A percentile compares a stretch with the other conserved stretches of the same genome.
These are phyloP conservation scores for Apiospora phragmitis DNA, from an alignment of 2,329 filamentous ascomycete genomes.

Conservation along the genomic window DNA sequence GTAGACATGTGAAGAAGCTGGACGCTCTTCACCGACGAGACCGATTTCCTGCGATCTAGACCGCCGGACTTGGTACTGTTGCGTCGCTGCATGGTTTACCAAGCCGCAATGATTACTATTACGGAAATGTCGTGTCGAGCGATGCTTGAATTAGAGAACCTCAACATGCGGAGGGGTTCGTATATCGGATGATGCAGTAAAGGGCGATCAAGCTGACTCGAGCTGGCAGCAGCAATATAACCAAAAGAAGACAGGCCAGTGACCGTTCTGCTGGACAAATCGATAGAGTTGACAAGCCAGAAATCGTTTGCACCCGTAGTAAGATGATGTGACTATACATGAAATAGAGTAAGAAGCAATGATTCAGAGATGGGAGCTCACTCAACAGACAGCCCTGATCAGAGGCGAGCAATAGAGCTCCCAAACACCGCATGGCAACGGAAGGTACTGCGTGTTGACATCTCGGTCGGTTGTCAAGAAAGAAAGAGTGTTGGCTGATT, in stretches of 20 bases:
- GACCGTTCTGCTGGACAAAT: background rate
- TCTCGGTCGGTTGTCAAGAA: background rate
- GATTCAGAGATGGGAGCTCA: background rate
- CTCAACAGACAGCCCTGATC: background rate
- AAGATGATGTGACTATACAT: conserved; percentile 4
- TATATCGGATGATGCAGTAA: background rate
- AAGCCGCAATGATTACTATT: background rate
- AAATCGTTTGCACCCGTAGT: background rate
- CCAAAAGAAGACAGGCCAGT: background rate
- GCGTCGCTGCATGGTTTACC: conserved; percentile 46
- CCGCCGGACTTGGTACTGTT: conserved; percentile 48
- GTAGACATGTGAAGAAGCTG: conserved; percentile 51
- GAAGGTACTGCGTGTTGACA: background rate
- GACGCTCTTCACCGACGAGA: conserved; percentile 47
- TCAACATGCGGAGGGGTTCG: background rate
- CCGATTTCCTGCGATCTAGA: conserved; percentile 54
- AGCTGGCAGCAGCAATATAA: background rate
- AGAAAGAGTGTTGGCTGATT: background rate
- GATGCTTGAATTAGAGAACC: background rate
- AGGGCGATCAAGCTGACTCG: background rate
- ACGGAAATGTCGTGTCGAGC: background rate
- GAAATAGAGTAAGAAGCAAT: background rate
- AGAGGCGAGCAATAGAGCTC: background rate
- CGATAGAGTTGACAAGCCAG: background rate
- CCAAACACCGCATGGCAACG: background rate